Evolutionary conservation across 2,329 filamentous ascomycete species (phyloP).

Genomic region (Chaetomium strumarium): DNA sequence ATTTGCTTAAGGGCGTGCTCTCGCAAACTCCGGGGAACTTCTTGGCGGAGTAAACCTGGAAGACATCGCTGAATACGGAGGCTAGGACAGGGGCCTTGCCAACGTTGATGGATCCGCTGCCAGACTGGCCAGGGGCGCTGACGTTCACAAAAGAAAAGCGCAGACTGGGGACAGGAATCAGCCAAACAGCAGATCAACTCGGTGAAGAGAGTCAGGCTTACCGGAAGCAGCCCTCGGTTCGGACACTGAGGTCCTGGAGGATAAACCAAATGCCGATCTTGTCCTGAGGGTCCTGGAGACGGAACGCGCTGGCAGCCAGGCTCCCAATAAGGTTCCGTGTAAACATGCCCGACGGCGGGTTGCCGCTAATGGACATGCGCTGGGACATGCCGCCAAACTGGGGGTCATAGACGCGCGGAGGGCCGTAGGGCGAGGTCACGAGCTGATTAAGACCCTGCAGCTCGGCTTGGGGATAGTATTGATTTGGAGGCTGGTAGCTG

Average conservation of each 20-base stretch:
- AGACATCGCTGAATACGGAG: conserved; percentile 77
- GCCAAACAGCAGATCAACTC: not conserved
- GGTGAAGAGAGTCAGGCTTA: conserved; percentile 37
- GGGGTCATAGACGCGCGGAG: conserved; percentile 22
- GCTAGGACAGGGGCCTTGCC: conserved; percentile 77
- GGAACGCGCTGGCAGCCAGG: conserved; percentile 80
- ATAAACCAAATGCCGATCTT: conserved; percentile 95
- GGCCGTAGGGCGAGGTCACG: conserved; percentile 17
- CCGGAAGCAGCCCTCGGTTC: conserved; percentile 88
- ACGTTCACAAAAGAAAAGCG: conserved; percentile 80
- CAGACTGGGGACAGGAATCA: conserved; percentile 37
- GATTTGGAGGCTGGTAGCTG: conserved; percentile 18
- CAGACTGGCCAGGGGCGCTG: conserved; percentile 42
- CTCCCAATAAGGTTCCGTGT: conserved; percentile 93
- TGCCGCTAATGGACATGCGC: conserved; percentile 36
- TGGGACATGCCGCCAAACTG: conserved; percentile 19
- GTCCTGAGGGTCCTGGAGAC: conserved; percentile 69
- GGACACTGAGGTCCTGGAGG: conserved; percentile 87
- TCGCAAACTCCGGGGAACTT: conserved; percentile 98
- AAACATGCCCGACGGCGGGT: conserved; percentile 73
- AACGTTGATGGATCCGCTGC: conserved; percentile 55
- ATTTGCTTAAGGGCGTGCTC: conserved; percentile 84
- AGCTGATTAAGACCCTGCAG: conserved; percentile 19
- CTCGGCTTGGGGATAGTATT: conserved; percentile 21
- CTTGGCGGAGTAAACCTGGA: conserved; percentile 94